A percentile compares a stretch with the other conserved stretches of the same genome.
Evolutionary conservation across 352 stramenopile species (phyloP).

Genomic region (Pythium guiyangense): DNA sequence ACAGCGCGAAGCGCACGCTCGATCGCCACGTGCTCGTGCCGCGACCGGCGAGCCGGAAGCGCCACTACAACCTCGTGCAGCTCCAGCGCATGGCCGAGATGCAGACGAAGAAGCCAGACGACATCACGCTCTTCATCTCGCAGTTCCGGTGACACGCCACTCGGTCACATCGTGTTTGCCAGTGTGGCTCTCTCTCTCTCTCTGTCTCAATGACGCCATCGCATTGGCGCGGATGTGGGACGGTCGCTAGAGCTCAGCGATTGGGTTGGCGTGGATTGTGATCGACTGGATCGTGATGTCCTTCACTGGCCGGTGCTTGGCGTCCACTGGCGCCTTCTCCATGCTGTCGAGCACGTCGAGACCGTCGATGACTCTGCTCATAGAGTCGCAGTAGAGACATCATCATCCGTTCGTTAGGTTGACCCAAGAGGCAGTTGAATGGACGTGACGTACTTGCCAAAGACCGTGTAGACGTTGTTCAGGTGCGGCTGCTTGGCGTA

Average conservation of each 20-base stretch:
- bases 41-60: conserved; percentile 38
- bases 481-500: conserved; percentile 96
- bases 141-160: conserved; percentile 44
- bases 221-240: too few relatives aligned
- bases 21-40: conserved; percentile 48
- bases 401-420: conserved; percentile 4
- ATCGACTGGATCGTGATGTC: conserved; percentile 87
- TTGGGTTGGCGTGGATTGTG: conserved; percentile 92
- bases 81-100: conserved; percentile 73
- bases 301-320: conserved; percentile 87
- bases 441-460: conserved; percentile 83
- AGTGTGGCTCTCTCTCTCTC: not conserved
- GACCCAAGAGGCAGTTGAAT: too few relatives aligned
- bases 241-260: conserved; percentile 68
- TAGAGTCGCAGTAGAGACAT: not conserved
- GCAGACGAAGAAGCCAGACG: conserved; percentile 70
- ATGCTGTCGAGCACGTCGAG: conserved; percentile 97
- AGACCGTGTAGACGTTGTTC: conserved; percentile 98
- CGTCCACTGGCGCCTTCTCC: conserved; percentile 91
- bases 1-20: conserved; percentile 49
- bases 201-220: too few relatives aligned
- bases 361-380: conserved; percentile 89
- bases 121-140: conserved; percentile 72
- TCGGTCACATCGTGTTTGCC: not conserved
- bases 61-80: conserved; percentile 67